Base-by-base conservation (phyloP, 1,139 yeast genomes). In the Blastobotrys elegans region DNA sequence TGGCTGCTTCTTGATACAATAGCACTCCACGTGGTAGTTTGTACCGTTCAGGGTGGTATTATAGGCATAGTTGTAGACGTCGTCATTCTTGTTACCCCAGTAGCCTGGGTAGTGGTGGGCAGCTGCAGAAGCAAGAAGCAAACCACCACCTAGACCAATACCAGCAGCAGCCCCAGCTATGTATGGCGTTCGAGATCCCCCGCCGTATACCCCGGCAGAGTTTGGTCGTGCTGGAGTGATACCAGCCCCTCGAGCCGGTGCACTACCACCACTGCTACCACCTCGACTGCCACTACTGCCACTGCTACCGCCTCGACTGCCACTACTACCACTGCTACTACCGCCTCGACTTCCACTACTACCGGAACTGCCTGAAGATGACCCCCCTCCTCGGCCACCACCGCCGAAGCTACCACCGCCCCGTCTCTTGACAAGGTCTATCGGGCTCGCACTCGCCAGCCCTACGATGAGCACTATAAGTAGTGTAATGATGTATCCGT, bases 181-280 rank as follows among this genome's bases (percentile, higher is more conserved):
- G 43, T 50, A 56, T 2, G 61, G 59, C 13, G 33, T 10, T 0
- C 50, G 41, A 1, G 62, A 51, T 13, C 62, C 62, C n/a, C 62
- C 62, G 24, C 48, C 56, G 37, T 56, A 58, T 17, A 42, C 46
- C 21, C 59, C 56, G 13, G 50, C 49, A n/a, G 43, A 48, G 11
- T 33, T 34, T 18, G 50, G 49, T 6, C 41, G 41, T 20, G 45
- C 29, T 4, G 40, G 13, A 29, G 52, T 50, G 22, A 47, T 35
- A 2, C 45, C 41, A 11, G 43, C 8, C 11, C 52, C 50, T 35
- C 44, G 31, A 16, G 47, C 18, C 5, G 47, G 33, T 17, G 44
- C 41, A 30, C 46, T 22, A 16, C 41, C 21, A 10, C 50, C 37
- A 24, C 44, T 20, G 14, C 42, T 24, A 10, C 50, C 37, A 34